Evolutionary conservation across 1,284 basidiomycete genomes (phyloP), one percentile per base, ranked within the genome.

Genomic region (Boletus semigastroideus): DNA sequence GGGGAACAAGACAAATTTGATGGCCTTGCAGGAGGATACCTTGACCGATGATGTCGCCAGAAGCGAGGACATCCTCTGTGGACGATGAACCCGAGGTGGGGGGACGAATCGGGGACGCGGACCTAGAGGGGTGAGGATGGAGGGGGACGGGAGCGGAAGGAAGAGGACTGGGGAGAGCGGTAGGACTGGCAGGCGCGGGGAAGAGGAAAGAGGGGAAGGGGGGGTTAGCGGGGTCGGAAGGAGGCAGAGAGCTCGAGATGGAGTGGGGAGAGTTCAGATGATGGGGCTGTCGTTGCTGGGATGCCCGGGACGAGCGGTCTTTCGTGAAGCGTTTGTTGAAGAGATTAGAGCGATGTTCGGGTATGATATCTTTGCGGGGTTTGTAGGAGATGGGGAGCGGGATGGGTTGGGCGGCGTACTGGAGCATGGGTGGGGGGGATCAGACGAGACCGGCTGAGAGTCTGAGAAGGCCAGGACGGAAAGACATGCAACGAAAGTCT

Each of bases 21-120:
- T 91, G 83, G 52, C 80, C 85, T 62, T 84, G 83, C 33, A 92
- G 76, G 16, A 61, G 60, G 52, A 82, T 71, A 38, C 82, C 87
- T 54, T 85, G 76, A 39, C 86, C 86, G 27, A 92, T 82, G 59
- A 82, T 59, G 60, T 92, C 90, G 36, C 88, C 88, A 4, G 78
- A 79, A 38, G 71, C 72, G 49, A 92, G 77, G 51, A 91, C 79
- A 64, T 90, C 86, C 53, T 86, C 84, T 48, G 81, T 67, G 55
- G 57, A 63, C 39, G 75, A 78, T 36, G 82, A 81, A 39, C 67
- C 62, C 7, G 73, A 67, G 2, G 79, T 78, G 22, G 72, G 69
- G 12, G 60, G 61, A 49, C 65, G 55, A 28, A 51, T 52, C 36
- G 61, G 63, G 49, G 56, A 45, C 9, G 53, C 42, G 2, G 64